A percentile compares a stretch with the other conserved stretches of the same genome.
These are phyloP conservation scores for Chytriomyces sp. DNA, from an alignment of 192 early-diverging fungal species.

Conservation along the genomic window DNA sequence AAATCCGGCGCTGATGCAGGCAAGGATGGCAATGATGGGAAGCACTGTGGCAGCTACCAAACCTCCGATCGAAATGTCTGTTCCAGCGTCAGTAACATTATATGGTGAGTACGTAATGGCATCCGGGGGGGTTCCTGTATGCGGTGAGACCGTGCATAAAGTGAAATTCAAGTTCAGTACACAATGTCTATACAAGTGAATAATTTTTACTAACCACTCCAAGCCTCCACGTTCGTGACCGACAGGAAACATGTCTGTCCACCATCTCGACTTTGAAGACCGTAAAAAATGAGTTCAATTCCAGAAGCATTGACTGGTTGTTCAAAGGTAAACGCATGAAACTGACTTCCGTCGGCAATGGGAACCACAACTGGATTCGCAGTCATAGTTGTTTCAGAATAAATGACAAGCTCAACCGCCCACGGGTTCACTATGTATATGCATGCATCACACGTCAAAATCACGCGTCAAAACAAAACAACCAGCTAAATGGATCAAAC, in stretches of 20 bases:
- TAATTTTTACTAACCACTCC: conserved; percentile 16
- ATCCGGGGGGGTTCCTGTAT: not conserved
- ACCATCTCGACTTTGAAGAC: not conserved
- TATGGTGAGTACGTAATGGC: no score
- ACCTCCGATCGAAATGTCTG: not conserved
- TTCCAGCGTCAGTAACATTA: not conserved
- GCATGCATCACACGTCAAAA: not conserved
- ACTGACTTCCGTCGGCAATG: not conserved
- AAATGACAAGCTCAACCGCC: conserved; percentile 11
- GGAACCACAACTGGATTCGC: not conserved
- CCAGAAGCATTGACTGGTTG: conserved; percentile 12
- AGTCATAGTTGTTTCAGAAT: conserved; percentile 9
- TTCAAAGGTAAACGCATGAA: conserved; percentile 14
- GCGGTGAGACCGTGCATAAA: not conserved
- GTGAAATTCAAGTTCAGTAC: not conserved
- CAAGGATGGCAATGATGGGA: conserved; percentile 1
- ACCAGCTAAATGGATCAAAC: conserved; percentile 12
- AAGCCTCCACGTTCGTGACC: conserved; percentile 15
- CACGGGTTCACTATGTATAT: conserved; percentile 3
- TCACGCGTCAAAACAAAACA: not conserved
- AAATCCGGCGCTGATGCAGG: not conserved
- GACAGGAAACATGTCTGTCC: conserved; percentile 15
- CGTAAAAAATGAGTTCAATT: not conserved
- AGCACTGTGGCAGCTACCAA: not conserved
- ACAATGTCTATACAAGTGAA: not conserved